Conservation (phyloP, 1,284 basidiomycete species). For the Irpex sp. region DNA sequence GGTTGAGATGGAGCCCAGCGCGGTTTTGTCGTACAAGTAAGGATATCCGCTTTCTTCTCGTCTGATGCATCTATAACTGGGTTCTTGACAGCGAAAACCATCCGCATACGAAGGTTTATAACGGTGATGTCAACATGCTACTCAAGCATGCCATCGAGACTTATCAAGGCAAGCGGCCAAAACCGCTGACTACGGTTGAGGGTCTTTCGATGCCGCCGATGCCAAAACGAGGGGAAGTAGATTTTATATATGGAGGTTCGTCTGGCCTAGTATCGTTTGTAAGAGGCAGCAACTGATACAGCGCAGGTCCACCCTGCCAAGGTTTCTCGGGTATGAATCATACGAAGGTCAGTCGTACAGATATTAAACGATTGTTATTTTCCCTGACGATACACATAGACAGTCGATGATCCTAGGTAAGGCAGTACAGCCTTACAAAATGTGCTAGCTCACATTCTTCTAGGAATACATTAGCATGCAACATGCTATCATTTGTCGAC, state of each 20-base stretch:
- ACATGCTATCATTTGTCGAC: conserved; percentile 73
- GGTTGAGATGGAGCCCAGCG: conserved; percentile 56
- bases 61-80: neutral
- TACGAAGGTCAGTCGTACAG: conserved; percentile 35
- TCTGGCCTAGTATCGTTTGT: neutral
- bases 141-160: conserved; percentile 49
- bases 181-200: neutral
- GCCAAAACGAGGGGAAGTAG: conserved; percentile 55
- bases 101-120: conserved; percentile 49
- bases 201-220: conserved; percentile 36
- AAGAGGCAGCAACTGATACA: neutral
- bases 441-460: neutral
- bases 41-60: conserved; percentile 14
- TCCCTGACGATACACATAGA: conserved; percentile 28
- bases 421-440: neutral
- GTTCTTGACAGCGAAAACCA: conserved; percentile 48
- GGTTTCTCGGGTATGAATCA: conserved; percentile 61
- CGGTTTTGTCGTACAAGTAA: conserved; percentile 55
- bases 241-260: conserved; percentile 66
- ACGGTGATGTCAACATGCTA: conserved; percentile 56
- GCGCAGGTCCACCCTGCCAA: conserved; percentile 63
- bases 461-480: conserved; percentile 57
- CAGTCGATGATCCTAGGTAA: conserved; percentile 54
- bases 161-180: conserved; percentile 28
- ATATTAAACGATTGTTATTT: neutral